Base-by-base conservation (phyloP, 306 rosid genomes). In the Delonix regia region DNA sequence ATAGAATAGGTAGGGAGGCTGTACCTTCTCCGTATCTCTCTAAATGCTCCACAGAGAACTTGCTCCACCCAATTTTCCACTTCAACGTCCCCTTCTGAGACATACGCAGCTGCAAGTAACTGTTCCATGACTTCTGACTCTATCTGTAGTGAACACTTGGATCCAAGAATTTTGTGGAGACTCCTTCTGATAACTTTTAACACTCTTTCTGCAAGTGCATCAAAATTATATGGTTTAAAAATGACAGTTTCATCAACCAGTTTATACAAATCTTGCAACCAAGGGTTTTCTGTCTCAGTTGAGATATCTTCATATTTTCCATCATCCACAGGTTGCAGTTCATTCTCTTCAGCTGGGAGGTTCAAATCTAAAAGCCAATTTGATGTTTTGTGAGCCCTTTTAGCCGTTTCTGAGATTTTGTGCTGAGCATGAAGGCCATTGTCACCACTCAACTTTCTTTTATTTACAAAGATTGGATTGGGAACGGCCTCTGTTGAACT, bases 51-150 rank as follows among this genome's bases (percentile, higher is more conserved):
- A 66, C 88, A 75, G 7, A 96, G 90, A n/a, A 90, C 97, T 86
- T 82, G 83, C 55, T 86, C 90, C 52, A 90, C 84, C 99, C 99
- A 96, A 42, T 87, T 86, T 80, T 95, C 91, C 34, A 93, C 88
- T 70, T 63, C 92, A 71, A n/a, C 69, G 41, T 77, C 75, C 33
- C 80, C 68, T 73, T 84, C 88, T 9, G 93, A 89, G 33, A 84
- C 80, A 74, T 90, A 93, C 27, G 85, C 84, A 3, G 96, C 93
- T 45, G 96, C 94, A 30, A 95, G 85, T 75, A 95, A 84, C 59
- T 83, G 94, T 74, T 93, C 90, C 82, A 89, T 80, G 77, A 91
- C 92, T 81, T 83, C 78, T 59, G 86, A 55, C 59, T 91, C 90
- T 21, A 93, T 87, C 73, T 89, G 90, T 63, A 95, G 82, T 36